phyloP scores from a whole-genome alignment of 257 asterid species.

The Solanum dulcamara region DNA sequence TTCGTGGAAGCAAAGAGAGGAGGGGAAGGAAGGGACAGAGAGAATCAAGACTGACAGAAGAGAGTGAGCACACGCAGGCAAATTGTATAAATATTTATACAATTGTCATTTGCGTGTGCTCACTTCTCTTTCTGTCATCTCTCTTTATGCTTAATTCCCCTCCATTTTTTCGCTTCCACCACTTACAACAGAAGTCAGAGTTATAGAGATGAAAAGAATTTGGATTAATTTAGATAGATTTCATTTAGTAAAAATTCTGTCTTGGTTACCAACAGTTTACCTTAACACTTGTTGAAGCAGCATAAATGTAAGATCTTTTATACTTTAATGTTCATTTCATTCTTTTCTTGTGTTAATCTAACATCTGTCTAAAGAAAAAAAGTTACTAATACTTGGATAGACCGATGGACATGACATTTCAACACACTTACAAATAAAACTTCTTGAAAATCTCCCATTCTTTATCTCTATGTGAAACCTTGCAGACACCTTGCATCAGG shows the following conservation, averaged over 20 bases:
- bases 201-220: no score
- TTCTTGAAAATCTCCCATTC: no score
- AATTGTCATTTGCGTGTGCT: constrained; percentile 29
- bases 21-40: background rate
- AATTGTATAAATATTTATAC: constrained; percentile 23
- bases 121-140: constrained; percentile 37
- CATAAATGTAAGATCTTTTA: background rate
- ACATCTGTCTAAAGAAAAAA: background rate
- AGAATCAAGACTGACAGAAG: constrained; percentile 35
- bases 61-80: constrained; percentile 50
- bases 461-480: no score
- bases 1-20: background rate
- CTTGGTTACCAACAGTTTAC: no score
- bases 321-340: background rate
- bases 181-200: no score
- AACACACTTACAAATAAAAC: background rate
- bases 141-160: background rate
- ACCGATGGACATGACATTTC: background rate
- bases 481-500: no score
- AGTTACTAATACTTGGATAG: background rate
- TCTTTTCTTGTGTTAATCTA: background rate
- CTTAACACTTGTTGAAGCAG: background rate
- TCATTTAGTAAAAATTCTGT: no score
- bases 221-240: no score
- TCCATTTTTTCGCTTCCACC: background rate